Base-by-base conservation (phyloP, 2,329 filamentous ascomycete genomes). In the Penicillium polonicum region DNA sequence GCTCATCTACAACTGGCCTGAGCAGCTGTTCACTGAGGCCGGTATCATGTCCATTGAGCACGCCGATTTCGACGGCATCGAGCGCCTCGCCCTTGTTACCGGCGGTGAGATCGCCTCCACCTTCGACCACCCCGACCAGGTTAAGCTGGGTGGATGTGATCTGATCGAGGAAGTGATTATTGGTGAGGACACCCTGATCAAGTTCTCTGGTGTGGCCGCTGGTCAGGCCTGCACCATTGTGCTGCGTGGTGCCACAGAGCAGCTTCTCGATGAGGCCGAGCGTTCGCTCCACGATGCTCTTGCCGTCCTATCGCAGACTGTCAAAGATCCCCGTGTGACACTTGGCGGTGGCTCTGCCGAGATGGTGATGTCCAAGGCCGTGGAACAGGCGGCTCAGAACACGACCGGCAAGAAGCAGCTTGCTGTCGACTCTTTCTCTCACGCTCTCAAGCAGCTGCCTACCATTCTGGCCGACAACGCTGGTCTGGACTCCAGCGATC, bases 1-100 rank as follows among this genome's bases (percentile, higher is more conserved):
- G 77, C 86, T 99, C 63, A 99, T 99, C 80, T 99, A 99, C 84
- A 99, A 99, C 83, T 99, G 94, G 94, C 94, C 94, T 6, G 94
- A 99, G 79, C 94, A 99, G 79, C 88, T 99, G 46, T 99, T 99
- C 73, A 92, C 93, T 36, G 94, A 99, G 75, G 93, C 92, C 8
- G 94, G 94, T 61, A 97, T 99, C 78, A 90, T 96, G 83, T 96
- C 92, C 29, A 99, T 99, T 68, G 94, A 99, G 81, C 94, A 99
- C 76, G 94, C 94, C 65, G 94, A 99, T 79, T 99, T 99, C 72
- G 94, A 99, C 73, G 94, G 94, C 64, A 95, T 99, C 65, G 94
- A 99, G 82, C 86, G 94, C 43, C 79, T 99, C 68, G 93, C 94
- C 10, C 83, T 99, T 50, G 94, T 99, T 44, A 99, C 94, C 6